These are phyloP conservation scores for Blepharisma japonicum DNA, from an alignment of 73 alveolate genomes.

Conservation along the genomic window DNA sequence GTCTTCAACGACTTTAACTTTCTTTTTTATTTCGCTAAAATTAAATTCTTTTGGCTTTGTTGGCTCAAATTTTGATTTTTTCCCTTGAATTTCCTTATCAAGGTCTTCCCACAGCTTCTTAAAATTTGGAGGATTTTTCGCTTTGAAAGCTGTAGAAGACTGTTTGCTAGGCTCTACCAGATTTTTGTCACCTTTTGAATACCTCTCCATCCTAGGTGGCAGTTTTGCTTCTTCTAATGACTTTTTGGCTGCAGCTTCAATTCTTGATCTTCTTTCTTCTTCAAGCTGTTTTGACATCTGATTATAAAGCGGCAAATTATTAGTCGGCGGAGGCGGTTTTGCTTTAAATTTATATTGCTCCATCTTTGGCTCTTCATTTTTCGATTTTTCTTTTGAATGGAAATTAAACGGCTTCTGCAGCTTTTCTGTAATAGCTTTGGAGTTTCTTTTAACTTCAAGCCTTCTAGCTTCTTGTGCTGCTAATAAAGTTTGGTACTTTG, in stretches of 20 bases:
- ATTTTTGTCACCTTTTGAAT: conserved; percentile 72
- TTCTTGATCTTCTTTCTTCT: conserved; percentile 66
- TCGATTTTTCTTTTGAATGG: conserved; percentile 50
- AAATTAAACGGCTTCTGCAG: conserved; percentile 57
- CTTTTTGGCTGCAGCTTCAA: conserved; percentile 74
- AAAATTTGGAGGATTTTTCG: conserved; percentile 79
- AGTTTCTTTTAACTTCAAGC: conserved; percentile 48
- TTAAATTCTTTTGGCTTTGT: conserved; percentile 64
- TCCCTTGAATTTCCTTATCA: conserved; percentile 62
- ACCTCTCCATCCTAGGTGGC: conserved; percentile 91
- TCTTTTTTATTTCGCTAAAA: conserved; percentile 68
- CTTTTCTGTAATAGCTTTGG: conserved; percentile 32
- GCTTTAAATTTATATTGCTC: conserved; percentile 27
- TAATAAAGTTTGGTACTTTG: conserved; percentile 44
- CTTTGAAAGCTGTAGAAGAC: conserved; percentile 41
- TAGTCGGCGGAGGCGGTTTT: conserved; percentile 28
- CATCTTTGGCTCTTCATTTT: conserved; percentile 27
- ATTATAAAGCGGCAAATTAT: conserved; percentile 61
- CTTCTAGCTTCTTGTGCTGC: conserved; percentile 58
- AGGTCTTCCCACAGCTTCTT: conserved; percentile 60
- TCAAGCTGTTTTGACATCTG: conserved; percentile 48
- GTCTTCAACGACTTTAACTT: conserved; percentile 55
- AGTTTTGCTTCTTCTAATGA: conserved; percentile 63
- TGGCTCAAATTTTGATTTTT: conserved; percentile 51
- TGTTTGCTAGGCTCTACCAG: conserved; percentile 50